Base-by-base conservation (phyloP, 257 asterid genomes). In the Striga asiatica region DNA sequence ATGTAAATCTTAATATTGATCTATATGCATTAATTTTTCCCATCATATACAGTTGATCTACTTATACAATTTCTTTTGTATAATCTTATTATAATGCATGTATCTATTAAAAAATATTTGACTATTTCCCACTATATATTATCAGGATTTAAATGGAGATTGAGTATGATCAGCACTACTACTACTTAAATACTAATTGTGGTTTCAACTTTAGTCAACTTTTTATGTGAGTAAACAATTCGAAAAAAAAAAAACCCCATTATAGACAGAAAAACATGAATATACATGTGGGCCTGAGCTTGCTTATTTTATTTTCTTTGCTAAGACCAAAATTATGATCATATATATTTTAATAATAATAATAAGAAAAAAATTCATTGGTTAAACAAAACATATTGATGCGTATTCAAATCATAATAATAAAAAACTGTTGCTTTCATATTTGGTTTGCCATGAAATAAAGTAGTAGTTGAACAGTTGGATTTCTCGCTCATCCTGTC, bases 211-310 rank as follows among this genome's bases (percentile, higher is more conserved):
- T 65, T 65, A 71, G 72, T 65, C 65, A 71, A 71, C 72, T 65
- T 65, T 65, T 65, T 71, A 50, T 43, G 66, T 66, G 59, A 66
- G 56, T 71, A 66, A 66, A 66, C 76, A 61, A 71, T 32, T 60
- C 41, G 16, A 45, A 61, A n/a, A n/a, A n/a, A n/a, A n/a, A n/a
- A n/a, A 71, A 50, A 67, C 62, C 46, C 62, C 68, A 73, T 69
- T 66, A 64, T 76, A 67, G 74, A 61, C 66, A 72, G 56, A 61
- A 60, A 72, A 76, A 73, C 77, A 76, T 73, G 82, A 72, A 62
- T 69, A 64, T 79, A 69, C 70, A 51, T 63, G 79, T 72, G 82
- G 82, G 68, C 82, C 79, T 55, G 34, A 29, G 16, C 54, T 51
- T 29, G 39, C 47, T 75, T 21, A 31, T 70, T 54, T 27, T 27